Percentiles rank a stretch among this genome's conserved stretches.
phyloP scores from a whole-genome alignment of 805 yeast species.

The Candida silvatica region DNA sequence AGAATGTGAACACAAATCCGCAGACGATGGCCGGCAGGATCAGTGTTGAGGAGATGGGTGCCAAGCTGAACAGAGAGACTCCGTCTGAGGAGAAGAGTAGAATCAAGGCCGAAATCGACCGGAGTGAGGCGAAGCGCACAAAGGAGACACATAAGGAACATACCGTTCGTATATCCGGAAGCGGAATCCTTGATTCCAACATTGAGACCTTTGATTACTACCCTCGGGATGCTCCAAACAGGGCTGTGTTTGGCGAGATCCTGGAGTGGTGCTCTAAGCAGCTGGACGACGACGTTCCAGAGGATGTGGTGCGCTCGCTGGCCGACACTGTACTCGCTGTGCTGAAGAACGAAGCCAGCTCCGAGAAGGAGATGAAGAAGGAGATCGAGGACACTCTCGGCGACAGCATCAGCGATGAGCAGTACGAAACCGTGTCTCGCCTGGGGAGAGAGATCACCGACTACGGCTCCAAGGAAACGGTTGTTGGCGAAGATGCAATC shows the following conservation, averaged over 20 bases:
- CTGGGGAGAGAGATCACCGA: conserved; percentile 44
- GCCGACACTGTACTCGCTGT: conserved; percentile 56
- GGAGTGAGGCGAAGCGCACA: conserved; percentile 5
- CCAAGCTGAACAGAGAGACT: conserved; percentile 15
- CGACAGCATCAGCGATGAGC: conserved; percentile 29
- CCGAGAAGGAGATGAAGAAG: conserved; percentile 36
- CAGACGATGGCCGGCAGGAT: conserved; percentile 65
- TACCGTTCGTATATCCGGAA: conserved; percentile 2
- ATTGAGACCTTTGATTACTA: conserved; percentile 49
- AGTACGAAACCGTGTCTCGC: conserved; percentile 36
- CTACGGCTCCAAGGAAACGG: conserved; percentile 25
- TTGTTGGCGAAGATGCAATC: too few species aligned
- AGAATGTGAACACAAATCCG: conserved; percentile 56
- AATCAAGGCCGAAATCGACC: conserved; percentile 6
- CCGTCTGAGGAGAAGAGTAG: conserved; percentile 12
- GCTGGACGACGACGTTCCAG: conserved; percentile 67
- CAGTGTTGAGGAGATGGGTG: conserved; percentile 59
- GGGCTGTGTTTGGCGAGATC: conserved; percentile 45
- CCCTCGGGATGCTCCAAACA: conserved; percentile 51
- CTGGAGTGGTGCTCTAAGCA: conserved; percentile 47
- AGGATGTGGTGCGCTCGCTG: conserved; percentile 61
- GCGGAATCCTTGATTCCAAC: conserved; percentile 25
- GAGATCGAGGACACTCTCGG: conserved; percentile 45
- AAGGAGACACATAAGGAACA: conserved; percentile 7
- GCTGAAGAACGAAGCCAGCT: conserved; percentile 36